Base-by-base conservation (phyloP, 306 rosid genomes). In the Malus domestica region DNA sequence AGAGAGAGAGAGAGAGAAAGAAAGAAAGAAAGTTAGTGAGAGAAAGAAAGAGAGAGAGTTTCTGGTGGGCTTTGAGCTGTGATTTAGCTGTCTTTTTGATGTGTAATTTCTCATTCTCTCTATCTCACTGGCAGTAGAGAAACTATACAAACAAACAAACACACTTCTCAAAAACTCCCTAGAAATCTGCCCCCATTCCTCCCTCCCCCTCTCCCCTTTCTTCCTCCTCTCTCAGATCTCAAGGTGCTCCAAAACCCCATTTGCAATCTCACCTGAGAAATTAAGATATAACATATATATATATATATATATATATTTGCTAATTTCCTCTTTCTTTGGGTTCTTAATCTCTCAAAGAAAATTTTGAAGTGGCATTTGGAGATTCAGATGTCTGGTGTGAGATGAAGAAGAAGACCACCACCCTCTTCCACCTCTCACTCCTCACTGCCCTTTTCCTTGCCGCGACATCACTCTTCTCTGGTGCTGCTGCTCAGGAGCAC, bases 51-150 rank as follows among this genome's bases (percentile, higher is more conserved):
- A 23, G 71, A 71, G 74, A 70, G 77, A 84, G 81, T 73, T 74
- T 83, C 82, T 87, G 93, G 93, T 88, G 96, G 92, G 92, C 79
- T 87, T 89, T 85, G 93, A 93, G 97, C 97, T 93, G 93, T 89
- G 88, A 89, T 81, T 57, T 93, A 90, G 98, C 98, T 93, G 98
- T 88, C 90, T 68, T 76, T 42, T 80, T 78, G 3, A 58, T 80
- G 88, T 44, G 80, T 88, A 83, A 85, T 83, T 81, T 82, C 73
- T 78, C 60, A 71, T 59, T 60, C 62, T 42, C 49, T 32, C 75
- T 14, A 13, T 61, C 19, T 74, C 79, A 42, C 67, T 3, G 38
- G n/a, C 0, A 3, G n/a, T 14, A 6, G 4, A 23, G 57, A 74
- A 62, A 60, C 68, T 60, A 64, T 32, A 59, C 32, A 30, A 27